These are phyloP conservation scores for Geotrichum aggregatum DNA, from an alignment of 1,139 yeast genomes.

Conservation along the genomic window DNA sequence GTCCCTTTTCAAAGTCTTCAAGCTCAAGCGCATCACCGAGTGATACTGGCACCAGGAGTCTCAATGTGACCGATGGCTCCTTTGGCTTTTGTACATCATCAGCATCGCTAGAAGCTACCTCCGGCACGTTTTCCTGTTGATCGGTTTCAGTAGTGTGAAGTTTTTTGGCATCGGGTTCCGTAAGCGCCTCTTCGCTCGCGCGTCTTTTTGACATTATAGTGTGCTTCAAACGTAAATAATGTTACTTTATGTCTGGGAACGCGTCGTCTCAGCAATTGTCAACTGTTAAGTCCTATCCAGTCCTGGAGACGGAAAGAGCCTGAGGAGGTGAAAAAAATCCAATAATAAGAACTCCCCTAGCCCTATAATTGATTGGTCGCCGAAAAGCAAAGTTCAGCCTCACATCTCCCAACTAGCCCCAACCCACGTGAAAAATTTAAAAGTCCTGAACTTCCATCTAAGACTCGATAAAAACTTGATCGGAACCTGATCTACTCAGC, in stretches of 20 bases:
- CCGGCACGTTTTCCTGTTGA: neutral
- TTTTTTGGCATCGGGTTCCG: slow-evolving; percentile 14
- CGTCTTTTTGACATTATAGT: slow-evolving; percentile 14
- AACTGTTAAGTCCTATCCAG: neutral
- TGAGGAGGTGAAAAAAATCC: slow-evolving; percentile 6
- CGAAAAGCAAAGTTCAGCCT: neutral
- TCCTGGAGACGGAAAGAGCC: neutral
- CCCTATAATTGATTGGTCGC: neutral
- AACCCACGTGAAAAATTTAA: slow-evolving; percentile 15
- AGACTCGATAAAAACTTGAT: no score
- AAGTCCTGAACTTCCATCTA: neutral
- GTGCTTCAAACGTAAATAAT: no score
- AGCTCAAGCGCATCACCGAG: slow-evolving; percentile 19
- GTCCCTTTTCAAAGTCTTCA: slow-evolving; percentile 10
- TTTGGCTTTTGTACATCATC: neutral
- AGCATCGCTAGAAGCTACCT: no score
- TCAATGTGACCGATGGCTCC: neutral
- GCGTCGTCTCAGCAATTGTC: neutral
- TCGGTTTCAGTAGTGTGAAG: neutral
- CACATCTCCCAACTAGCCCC: slow-evolving; percentile 10
- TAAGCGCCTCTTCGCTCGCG: slow-evolving; percentile 8
- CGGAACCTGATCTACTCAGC: neutral
- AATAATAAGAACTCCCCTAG: neutral
- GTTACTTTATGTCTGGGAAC: neutral
- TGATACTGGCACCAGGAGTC: slow-evolving; percentile 11